phyloP scores from a whole-genome alignment of 176 grass and related monocot species.

The Urochloa ruziziensis region DNA sequence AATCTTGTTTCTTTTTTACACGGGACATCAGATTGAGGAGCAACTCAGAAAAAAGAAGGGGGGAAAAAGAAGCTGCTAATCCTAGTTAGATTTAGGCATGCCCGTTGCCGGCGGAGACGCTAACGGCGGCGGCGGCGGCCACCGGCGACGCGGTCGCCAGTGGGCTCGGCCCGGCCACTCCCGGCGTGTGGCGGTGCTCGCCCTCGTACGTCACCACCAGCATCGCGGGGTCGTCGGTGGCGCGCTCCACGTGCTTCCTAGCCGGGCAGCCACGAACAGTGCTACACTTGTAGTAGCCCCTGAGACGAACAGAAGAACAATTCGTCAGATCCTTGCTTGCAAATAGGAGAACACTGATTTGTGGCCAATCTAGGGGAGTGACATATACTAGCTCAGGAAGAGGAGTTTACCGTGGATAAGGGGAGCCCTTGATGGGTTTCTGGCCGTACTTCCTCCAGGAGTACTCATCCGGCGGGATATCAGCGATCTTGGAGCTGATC shows the following conservation, averaged over 20 bases:
- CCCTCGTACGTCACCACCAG: constrained; percentile 96
- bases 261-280: constrained; percentile 75
- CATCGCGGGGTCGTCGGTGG: constrained; percentile 87
- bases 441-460: constrained; percentile 99
- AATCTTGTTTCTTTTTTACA: constrained; percentile 49
- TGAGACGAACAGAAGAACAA: not conserved
- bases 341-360: no score
- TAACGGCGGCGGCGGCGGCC: not conserved
- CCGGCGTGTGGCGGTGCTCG: constrained; percentile 75
- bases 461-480: constrained; percentile 92
- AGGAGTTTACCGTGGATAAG: constrained; percentile 70
- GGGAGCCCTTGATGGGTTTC: constrained; percentile 98
- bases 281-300: constrained; percentile 99
- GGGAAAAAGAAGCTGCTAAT: not conserved
- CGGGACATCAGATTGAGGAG: constrained; percentile 24
- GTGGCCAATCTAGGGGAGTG: no score
- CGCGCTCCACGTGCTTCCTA: constrained; percentile 94
- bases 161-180: not conserved
- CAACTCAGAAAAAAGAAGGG: not conserved
- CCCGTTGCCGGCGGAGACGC: constrained; percentile 35
- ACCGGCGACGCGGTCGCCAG: not conserved
- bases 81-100: constrained; percentile 16
- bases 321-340: not conserved
- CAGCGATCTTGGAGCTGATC: constrained; percentile 80
- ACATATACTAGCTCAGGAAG: no score